Conservation (phyloP, 1,284 basidiomycete genomes). For the Ustanciosporium gigantosporum region DNA sequence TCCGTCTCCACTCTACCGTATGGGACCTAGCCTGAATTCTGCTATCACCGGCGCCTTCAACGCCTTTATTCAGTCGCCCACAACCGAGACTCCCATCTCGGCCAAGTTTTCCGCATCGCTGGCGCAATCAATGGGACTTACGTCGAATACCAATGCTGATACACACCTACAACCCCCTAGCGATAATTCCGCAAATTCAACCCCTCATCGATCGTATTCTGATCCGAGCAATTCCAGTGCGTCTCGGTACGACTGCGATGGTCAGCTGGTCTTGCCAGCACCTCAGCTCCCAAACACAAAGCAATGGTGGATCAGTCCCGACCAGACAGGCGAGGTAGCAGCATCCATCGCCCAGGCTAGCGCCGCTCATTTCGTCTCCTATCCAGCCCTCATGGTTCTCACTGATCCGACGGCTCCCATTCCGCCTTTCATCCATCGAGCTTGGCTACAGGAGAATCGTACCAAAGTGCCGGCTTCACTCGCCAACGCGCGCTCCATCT, state of each 20-base stretch:
- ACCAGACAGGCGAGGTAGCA: slow-evolving; percentile 29
- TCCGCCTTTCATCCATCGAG: slow-evolving; percentile 51
- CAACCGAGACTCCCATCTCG: slow-evolving; percentile 29
- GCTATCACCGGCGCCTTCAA: slow-evolving; percentile 30
- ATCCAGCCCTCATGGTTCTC: slow-evolving; percentile 51
- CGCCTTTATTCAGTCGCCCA: slow-evolving; percentile 24
- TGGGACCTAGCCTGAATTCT: slow-evolving; percentile 46
- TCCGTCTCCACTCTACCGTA: slow-evolving; percentile 55
- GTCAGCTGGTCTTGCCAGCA: slow-evolving; percentile 15
- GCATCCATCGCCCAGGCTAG: slow-evolving; percentile 45
- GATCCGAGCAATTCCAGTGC: slow-evolving; percentile 10
- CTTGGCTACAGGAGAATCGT: slow-evolving; percentile 51
- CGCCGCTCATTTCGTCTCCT: slow-evolving; percentile 51
- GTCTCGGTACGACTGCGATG: slow-evolving; percentile 33
- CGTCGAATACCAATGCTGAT: slow-evolving; percentile 10
- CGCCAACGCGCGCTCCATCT: slow-evolving; percentile 43
- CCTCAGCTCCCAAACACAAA: slow-evolving; percentile 29
- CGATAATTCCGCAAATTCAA: neutral
- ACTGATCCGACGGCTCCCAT: slow-evolving; percentile 51
- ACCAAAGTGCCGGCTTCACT: slow-evolving; percentile 32
- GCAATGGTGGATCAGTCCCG: slow-evolving; percentile 47
- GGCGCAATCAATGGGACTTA: slow-evolving; percentile 24
- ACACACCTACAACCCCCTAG: neutral
- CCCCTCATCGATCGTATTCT: slow-evolving; percentile 16
- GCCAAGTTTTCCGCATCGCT: slow-evolving; percentile 38